Base-by-base conservation (phyloP, 345 rosid species). In the Balakata baccata region DNA sequence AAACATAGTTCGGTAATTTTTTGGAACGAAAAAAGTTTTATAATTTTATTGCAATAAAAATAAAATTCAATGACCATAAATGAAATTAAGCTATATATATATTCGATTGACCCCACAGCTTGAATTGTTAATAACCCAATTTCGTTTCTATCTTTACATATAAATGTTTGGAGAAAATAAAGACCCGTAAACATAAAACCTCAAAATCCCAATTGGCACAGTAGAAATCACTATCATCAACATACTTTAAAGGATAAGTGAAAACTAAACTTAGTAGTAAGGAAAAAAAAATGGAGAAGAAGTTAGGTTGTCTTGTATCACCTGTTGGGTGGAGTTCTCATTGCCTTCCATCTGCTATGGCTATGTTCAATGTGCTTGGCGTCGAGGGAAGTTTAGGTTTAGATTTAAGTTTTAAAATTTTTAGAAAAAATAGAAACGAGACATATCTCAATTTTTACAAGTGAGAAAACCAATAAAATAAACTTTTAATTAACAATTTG, bases 261-360 rank as follows among this genome's bases (percentile, higher is more conserved):
- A 17, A 54, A 16, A 49, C 4, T 10, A 22, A 46, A 46, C 16
- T 64, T 14, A 20, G 50, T 47, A 64, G 25, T 11, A 1, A 13
- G 29, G 57, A 56, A 47, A 29, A 29, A 29, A 29, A 29, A 29
- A 29, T 29, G 34, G 12, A 57, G 29, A 10, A 39, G 59, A 52
- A 6, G 56, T 50, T 22, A 47, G 69, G 14, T 22, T 43, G 11
- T 23, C 3, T 38, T 37, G 18, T 63, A 46, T 37, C 71, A 85
- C 90, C 86, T 87, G 83, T 7, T 75, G 79, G 18, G 72, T 45
- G 70, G 78, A 72, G 62, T 76, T 70, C 63, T 68, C 77, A 73
- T 83, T 54, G 79, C 76, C 81, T 83, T 87, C 90, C 90, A 87
- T 85, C 54, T n/a, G 81, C 72, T 45, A 66, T 0, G 56, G 34